Base-by-base conservation (phyloP, 345 rosid genomes). In the Psidium guajava region DNA sequence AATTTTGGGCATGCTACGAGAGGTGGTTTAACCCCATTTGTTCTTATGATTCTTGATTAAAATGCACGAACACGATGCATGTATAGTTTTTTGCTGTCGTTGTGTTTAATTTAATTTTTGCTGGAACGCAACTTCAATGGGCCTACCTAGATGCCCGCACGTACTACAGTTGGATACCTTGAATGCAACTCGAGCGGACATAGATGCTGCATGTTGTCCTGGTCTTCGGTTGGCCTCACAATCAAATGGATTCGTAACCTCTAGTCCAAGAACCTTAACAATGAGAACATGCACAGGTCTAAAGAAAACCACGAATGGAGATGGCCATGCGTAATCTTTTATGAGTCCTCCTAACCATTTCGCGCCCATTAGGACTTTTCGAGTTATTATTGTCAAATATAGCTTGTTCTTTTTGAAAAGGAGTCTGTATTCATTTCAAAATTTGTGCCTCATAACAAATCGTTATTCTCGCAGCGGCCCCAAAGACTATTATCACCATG, bases 11-110 rank as follows among this genome's bases (percentile, higher is more conserved):
- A 36, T 36, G 36, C 36, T 57, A 57, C 28, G 1, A 57, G 15
- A 11, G 3, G 28, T 57, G 25, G 0, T 57, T 57, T 25, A 0
- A n/a, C 28, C 13, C 14, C 6, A 7, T 0, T 11, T 57, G 15
- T 11, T 57, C 1, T 57, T 10, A 11, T 25, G 28, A 25, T 57
- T 0, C 10, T 57, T 57, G 11, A 57, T 57, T 25, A 57, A 25
- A 57, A 25, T 4, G 7, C 5, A 25, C 15, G 0, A 57, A 57
- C 12, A 22, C 50, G 50, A 49, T 49, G 10, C 50, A 9, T 49
- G 11, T 9, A 49, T 49, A 11, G 11, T 9, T 49, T 49, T 49
- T 49, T 49, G 50, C 50, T 49, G 9, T 11, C 12, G 12, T 6
- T 10, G 50, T 11, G 11, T 49, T 49, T 49, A 47, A 36, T 36